Evolutionary conservation across 2,329 filamentous ascomycete genomes (phyloP).

Genomic region (Xylariales sp.): DNA sequence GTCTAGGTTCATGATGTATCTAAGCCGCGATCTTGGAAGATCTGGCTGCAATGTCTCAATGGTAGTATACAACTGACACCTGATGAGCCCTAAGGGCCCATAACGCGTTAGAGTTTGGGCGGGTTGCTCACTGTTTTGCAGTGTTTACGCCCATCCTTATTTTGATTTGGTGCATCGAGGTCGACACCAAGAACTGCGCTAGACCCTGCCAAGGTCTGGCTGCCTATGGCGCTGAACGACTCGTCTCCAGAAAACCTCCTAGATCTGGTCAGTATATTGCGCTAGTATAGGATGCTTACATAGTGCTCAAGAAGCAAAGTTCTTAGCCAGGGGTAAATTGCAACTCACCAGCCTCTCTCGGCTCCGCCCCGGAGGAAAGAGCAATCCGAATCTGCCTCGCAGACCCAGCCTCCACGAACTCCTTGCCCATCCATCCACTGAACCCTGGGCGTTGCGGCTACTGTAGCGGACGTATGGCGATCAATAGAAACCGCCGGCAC

Average conservation of each 20-base stretch:
- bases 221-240: conserved; percentile 25
- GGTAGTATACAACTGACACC: too few species aligned
- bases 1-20: too few species aligned
- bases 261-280: conserved; percentile 9
- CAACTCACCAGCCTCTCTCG: conserved; percentile 79
- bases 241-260: conserved; percentile 38
- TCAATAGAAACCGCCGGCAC: too few species aligned
- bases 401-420: conserved; percentile 75
- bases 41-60: too few species aligned
- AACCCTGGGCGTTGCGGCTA: conserved; percentile 8
- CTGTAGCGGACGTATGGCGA: conserved; percentile 24
- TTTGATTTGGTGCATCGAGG: conserved; percentile 15
- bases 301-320: neutral
- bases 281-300: conserved; percentile 7
- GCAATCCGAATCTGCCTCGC: conserved; percentile 78
- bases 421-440: conserved; percentile 56
- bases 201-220: conserved; percentile 16
- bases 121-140: neutral
- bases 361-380: conserved; percentile 74
- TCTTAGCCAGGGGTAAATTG: neutral
- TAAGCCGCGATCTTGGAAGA: too few species aligned
- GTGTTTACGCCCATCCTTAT: conserved; percentile 1
- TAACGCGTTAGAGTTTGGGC: conserved; percentile 9
- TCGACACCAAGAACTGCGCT: conserved; percentile 27
- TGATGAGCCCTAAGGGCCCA: too few species aligned